phyloP scores from a whole-genome alignment of 192 early-diverging fungal species.

The Dimargaris cristalligena region DNA sequence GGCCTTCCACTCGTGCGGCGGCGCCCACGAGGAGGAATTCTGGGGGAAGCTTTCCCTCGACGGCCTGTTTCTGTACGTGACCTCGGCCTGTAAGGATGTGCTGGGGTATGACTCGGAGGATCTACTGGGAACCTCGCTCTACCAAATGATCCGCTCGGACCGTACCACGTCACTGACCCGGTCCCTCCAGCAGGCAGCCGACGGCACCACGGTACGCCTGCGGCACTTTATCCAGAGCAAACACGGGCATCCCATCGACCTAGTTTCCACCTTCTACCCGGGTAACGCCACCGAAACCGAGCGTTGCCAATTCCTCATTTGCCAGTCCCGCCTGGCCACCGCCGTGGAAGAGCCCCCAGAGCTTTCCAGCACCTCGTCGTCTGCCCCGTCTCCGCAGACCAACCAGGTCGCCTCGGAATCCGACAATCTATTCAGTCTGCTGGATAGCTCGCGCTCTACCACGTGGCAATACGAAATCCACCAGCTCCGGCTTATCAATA shows the following conservation, averaged over 20 bases:
- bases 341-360: not conserved
- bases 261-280: constrained; percentile 23
- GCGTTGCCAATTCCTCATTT: not conserved
- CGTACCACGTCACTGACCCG: constrained; percentile 25
- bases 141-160: constrained; percentile 24
- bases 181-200: constrained; percentile 19
- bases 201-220: constrained; percentile 20
- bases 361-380: not conserved
- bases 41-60: constrained; percentile 43
- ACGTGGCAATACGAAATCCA: constrained; percentile 48
- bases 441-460: constrained; percentile 26
- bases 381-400: not conserved
- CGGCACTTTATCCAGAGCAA: constrained; percentile 20
- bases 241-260: constrained; percentile 21
- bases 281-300: constrained; percentile 13
- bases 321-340: not conserved
- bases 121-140: constrained; percentile 24
- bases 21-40: constrained; percentile 22
- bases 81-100: constrained; percentile 18
- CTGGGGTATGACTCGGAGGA: constrained; percentile 17
- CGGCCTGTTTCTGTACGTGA: constrained; percentile 35
- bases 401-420: constrained; percentile 7
- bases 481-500: constrained; percentile 36
- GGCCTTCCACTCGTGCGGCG: constrained; percentile 14
- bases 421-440: constrained; percentile 29